A percentile compares a stretch with the other conserved stretches of the same genome.
Evolutionary conservation across 345 rosid species (phyloP).

Genomic region (Salix suchowensis): DNA sequence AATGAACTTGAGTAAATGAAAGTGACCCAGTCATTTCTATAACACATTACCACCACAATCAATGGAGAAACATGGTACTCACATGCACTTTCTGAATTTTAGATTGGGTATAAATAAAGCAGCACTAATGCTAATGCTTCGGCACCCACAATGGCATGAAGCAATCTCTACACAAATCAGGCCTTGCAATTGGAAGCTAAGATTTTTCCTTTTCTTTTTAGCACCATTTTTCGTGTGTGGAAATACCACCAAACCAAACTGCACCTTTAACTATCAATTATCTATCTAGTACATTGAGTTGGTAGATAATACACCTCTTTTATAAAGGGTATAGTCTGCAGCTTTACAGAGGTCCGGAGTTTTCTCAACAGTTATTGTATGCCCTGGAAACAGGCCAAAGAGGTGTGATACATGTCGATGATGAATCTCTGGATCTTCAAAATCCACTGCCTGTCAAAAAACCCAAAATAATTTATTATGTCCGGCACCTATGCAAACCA

Average conservation of each 20-base stretch:
- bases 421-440: conserved; percentile 71
- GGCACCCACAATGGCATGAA: not conserved
- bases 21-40: not conserved
- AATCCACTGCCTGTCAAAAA: conserved; percentile 56
- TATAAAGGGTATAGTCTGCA: conserved; percentile 58
- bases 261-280: not conserved
- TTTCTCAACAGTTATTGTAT: conserved; percentile 59
- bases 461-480: not conserved
- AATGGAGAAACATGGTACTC: not conserved
- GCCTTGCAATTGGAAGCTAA: not conserved
- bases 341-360: conserved; percentile 75
- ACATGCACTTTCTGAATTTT: not conserved
- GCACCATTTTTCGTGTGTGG: not conserved
- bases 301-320: conserved; percentile 53
- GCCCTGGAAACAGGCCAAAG: conserved; percentile 92
- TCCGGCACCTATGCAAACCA: not conserved
- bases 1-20: not conserved
- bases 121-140: not conserved
- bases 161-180: not conserved
- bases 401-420: conserved; percentile 89
- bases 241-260: not conserved
- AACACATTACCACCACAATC: not conserved
- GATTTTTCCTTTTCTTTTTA: not conserved
- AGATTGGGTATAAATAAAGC: not conserved
- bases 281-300: not conserved